Evolutionary conservation across 164 flowering plant species (phyloP), one percentile per base, ranked within the genome.

Genomic region (Santalum album): DNA sequence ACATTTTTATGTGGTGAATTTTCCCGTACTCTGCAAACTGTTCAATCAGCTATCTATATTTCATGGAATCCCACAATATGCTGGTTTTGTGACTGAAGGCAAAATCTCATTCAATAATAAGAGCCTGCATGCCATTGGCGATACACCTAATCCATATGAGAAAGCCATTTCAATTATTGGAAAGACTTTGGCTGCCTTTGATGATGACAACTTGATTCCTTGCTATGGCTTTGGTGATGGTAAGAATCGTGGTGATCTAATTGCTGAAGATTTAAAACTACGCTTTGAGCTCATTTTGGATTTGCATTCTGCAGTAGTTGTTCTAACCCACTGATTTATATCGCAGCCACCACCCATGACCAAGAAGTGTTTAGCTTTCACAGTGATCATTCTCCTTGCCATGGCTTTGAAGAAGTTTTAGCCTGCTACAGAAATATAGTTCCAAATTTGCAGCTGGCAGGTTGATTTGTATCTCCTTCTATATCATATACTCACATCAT

Each of bases 221-320:
- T 86, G 90, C 67, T 83, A 73, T 43, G 95, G 95, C 34, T 86
- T 83, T 64, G 95, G 95, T 25, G 95, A 86, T 69, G 80, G 94
- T 85, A 55, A 18, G 74, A 56, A 39, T 1, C 15, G 9, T 6
- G 22, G n/a, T 40, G 43, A 10, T 22, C 3, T 11, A 9, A 38
- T 11, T 38, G 42, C 14, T 4, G 12, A 38, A 42, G 18, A 25
- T 10, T 25, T 48, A 3, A 9, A 0, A 3, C 18, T 36, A 3
- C 48, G 6, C 35, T 20, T 1, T 36, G 3, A 25, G 11, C 58
- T 12, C 53, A 45, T 22, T 34, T 44, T 36, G 14, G 34, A 29
- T 29, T 25, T 18, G 22, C 3, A 18, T 39, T 38, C 21, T 43
- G 12, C 38, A 32, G 34, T 5, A 21, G n/a, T n/a, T 10, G 15